These are phyloP conservation scores for Colletotrichum sp. DNA, from an alignment of 2,329 filamentous ascomycete genomes.

Conservation along the genomic window DNA sequence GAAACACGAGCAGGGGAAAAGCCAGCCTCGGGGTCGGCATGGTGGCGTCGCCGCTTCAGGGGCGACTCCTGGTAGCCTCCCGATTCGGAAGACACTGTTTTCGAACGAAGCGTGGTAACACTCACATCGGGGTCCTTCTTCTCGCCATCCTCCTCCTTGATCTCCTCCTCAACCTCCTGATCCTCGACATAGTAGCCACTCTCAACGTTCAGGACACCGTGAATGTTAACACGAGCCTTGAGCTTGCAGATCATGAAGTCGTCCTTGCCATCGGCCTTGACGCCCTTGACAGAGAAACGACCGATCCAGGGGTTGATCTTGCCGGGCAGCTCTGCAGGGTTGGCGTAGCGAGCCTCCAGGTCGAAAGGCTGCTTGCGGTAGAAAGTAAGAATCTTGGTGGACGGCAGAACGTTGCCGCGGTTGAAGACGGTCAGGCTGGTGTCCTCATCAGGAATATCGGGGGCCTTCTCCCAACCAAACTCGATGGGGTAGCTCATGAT, in stretches of 20 bases:
- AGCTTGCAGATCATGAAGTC: constrained; percentile 99
- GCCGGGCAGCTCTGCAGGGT: constrained; percentile 84
- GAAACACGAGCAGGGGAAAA: not conserved
- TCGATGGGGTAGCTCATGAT: constrained; percentile 98
- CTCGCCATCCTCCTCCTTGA: constrained; percentile 66
- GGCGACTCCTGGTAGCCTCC: not conserved
- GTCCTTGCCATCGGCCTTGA: constrained; percentile 90
- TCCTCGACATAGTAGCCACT: constrained; percentile 98
- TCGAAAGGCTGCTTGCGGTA: constrained; percentile 98
- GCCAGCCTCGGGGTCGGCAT: not conserved
- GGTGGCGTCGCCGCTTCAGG: constrained; percentile 5
- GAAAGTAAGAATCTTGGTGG: constrained; percentile 98
- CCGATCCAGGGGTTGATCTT: constrained; percentile 96
- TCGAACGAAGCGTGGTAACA: constrained; percentile 31
- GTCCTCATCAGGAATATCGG: constrained; percentile 98
- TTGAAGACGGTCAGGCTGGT: constrained; percentile 97
- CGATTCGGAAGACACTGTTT: not conserved
- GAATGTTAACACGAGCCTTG: constrained; percentile 94
- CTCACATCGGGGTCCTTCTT: constrained; percentile 78
- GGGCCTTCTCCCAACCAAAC: constrained; percentile 98
- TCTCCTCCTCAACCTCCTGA: constrained; percentile 92
- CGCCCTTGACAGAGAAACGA: constrained; percentile 95
- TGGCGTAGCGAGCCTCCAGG: constrained; percentile 91
- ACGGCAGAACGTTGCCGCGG: constrained; percentile 95
- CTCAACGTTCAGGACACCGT: constrained; percentile 96